Conservation (phyloP, 441 rosid genomes). For the Arabidopsis lyrata region DNA sequence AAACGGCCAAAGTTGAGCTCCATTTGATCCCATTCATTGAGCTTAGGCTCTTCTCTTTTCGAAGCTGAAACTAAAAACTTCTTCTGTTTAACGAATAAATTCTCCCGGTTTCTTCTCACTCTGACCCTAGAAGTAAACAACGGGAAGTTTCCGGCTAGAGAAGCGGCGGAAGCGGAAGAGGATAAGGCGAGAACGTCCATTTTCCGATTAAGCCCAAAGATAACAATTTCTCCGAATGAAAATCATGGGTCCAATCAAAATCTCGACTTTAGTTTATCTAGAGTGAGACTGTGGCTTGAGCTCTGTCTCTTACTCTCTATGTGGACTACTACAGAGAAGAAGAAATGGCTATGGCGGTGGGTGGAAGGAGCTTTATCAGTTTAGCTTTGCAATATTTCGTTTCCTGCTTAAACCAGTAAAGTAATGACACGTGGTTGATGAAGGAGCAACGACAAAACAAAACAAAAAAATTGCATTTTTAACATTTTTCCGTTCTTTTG, state of each 20-base stretch:
- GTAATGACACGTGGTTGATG: constrained; percentile 43
- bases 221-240: constrained; percentile 29
- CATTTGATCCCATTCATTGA: constrained; percentile 84
- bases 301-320: constrained; percentile 3
- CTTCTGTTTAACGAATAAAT: constrained; percentile 40
- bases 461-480: background rate
- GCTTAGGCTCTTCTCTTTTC: constrained; percentile 62
- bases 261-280: constrained; percentile 6
- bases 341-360: constrained; percentile 27
- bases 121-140: constrained; percentile 37
- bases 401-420: constrained; percentile 26
- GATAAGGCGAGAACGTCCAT: constrained; percentile 64
- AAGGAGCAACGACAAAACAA: background rate
- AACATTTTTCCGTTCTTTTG: background rate
- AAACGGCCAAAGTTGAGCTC: constrained; percentile 88
- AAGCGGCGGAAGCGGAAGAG: constrained; percentile 29
- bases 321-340: constrained; percentile 18
- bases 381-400: constrained; percentile 34
- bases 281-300: constrained; percentile 14
- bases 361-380: constrained; percentile 26
- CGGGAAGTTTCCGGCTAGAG: constrained; percentile 33
- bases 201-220: constrained; percentile 29
- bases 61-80: constrained; percentile 56
- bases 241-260: constrained; percentile 43
- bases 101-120: constrained; percentile 38